These are phyloP conservation scores for Hippophae rhamnoides DNA, from an alignment of 306 rosid species.

Conservation along the genomic window DNA sequence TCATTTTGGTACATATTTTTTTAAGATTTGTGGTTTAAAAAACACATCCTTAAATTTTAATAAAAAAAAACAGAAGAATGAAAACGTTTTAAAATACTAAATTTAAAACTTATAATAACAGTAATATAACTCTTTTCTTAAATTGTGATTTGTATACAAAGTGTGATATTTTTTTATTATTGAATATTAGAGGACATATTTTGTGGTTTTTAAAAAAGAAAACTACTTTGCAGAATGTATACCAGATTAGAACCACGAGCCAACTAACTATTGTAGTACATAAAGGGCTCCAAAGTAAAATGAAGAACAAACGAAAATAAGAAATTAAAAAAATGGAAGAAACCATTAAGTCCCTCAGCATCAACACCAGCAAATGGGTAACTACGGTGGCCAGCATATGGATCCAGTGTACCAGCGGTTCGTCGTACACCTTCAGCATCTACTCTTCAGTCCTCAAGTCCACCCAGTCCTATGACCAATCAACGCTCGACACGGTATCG, in stretches of 20 bases:
- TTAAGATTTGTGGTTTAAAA: no score
- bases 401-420: slow-evolving; percentile 79
- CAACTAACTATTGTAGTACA: neutral
- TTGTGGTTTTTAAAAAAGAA: no score
- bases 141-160: no score
- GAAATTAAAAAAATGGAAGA: neutral
- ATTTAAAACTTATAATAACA: no score
- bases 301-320: neutral
- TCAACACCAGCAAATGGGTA: slow-evolving; percentile 48
- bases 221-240: no score
- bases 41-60: no score
- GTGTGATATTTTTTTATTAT: no score
- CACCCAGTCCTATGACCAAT: slow-evolving; percentile 63
- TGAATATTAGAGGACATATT: no score
- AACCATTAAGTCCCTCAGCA: slow-evolving; percentile 33
- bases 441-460: slow-evolving; percentile 71
- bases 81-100: no score
- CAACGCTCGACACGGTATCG: slow-evolving; percentile 83
- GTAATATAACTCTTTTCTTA: no score
- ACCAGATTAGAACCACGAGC: neutral
- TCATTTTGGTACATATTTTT: no score
- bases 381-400: slow-evolving; percentile 57
- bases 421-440: slow-evolving; percentile 82
- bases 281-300: neutral
- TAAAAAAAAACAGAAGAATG: no score